Base-by-base conservation (phyloP, 2,329 filamentous ascomycete species). In the Neonectria ditissima region DNA sequence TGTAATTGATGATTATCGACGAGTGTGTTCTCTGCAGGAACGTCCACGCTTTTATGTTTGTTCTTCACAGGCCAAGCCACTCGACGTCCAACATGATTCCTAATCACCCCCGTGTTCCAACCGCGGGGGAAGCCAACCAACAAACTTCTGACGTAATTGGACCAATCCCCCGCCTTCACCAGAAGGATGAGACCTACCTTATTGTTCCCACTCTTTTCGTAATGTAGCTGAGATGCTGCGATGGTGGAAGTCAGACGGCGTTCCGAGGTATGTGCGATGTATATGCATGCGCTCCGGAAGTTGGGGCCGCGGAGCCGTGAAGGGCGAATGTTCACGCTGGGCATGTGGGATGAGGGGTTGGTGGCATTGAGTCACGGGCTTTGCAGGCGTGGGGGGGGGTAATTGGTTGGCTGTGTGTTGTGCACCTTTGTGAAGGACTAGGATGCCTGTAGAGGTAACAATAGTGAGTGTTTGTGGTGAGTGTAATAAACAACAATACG, bases 131-230 rank as follows among this genome's bases (percentile, higher is more conserved):
- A 34, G 11, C 32, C 10, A 41, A 18, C 9, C 30, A 13, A 32
- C 9, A 26, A 26, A 7, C 34, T 41, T 28, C 55, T 59, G 55
- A 59, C 55, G 47, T 59, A 59, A 59, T 52, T 28, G 24, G n/a
- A 16, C 20, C 20, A 41, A 14, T 37, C 47, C 59, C 59, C 39
- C 39, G 28, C 48, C 20, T 20, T 55, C 45, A 62, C 59, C 39
- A 52, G 59, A 53, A 53, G 59, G 45, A 20, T 18, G n/a, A 41
- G 37, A 41, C 37, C 8, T 37, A n/a, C n/a, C n/a, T n/a, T n/a
- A 18, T 30, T 44, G 26, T 41, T 48, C 48, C 51, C 22, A 26
- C 34, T 55, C 50, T 55, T 37, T 55, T 55, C 18, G 14, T 16
- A 51, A 57, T 11, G 32, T n/a, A 34, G 50, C 16, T 20, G 30